phyloP scores from a whole-genome alignment of 2,329 filamentous ascomycete species.

The Scedosporium dehoogii region DNA sequence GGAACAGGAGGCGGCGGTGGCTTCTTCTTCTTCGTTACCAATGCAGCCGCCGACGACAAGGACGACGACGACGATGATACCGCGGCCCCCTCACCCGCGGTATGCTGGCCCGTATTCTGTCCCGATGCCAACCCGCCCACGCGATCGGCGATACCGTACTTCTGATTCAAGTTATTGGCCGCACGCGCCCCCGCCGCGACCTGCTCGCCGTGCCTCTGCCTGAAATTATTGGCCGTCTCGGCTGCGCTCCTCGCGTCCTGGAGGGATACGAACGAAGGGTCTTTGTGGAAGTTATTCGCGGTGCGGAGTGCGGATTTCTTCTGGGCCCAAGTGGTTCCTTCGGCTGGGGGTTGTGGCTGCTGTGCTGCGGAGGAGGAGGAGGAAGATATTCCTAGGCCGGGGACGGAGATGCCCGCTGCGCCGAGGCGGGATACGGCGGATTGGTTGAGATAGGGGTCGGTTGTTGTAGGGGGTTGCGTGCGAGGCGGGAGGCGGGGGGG shows the following conservation, averaged over 20 bases:
- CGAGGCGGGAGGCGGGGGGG: slow-evolving; percentile 15
- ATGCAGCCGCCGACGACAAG: slow-evolving; percentile 14
- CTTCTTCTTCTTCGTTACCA: slow-evolving; percentile 35
- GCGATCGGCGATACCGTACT: slow-evolving; percentile 43
- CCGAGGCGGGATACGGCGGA: slow-evolving; percentile 57
- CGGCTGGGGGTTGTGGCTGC: slow-evolving; percentile 16
- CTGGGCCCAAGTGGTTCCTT: slow-evolving; percentile 54
- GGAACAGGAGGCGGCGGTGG: slow-evolving; percentile 39
- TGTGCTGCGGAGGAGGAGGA: slow-evolving; percentile 14
- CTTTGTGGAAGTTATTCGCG: slow-evolving; percentile 46
- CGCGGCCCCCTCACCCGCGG: not conserved
- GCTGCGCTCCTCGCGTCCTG: slow-evolving; percentile 49
- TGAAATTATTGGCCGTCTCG: slow-evolving; percentile 57
- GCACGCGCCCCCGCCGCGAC: slow-evolving; percentile 48
- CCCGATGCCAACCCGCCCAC: slow-evolving; percentile 14
- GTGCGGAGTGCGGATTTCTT: slow-evolving; percentile 55
- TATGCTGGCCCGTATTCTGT: slow-evolving; percentile 4
- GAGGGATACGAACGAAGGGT: slow-evolving; percentile 51
- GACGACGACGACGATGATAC: slow-evolving; percentile 9
- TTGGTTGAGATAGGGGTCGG: slow-evolving; percentile 30
- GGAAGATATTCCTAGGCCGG: slow-evolving; percentile 62
- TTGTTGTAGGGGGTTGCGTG: slow-evolving; percentile 13
- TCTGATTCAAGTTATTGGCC: slow-evolving; percentile 49
- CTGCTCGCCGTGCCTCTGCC: slow-evolving; percentile 59
- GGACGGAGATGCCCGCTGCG: slow-evolving; percentile 67